Conservation (phyloP, 2,329 filamentous ascomycete species). For the Venturia carpophila region DNA sequence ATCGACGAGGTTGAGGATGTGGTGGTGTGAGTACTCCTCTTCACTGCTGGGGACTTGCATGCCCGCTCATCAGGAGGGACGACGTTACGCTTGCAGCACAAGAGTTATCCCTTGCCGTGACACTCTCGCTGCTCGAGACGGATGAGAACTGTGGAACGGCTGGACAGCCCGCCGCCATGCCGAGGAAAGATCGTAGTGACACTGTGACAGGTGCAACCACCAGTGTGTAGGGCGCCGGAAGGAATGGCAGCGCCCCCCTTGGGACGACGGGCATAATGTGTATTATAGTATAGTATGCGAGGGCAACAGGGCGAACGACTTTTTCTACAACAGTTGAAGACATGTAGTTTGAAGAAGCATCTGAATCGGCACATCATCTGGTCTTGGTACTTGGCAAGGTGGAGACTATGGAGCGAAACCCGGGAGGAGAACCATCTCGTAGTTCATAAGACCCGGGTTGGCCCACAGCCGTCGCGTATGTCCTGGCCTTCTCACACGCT, state of each 20-base stretch:
- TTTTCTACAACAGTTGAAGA: not conserved
- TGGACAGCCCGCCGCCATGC: not conserved
- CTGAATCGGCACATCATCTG: not conserved
- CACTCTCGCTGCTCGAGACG: not conserved
- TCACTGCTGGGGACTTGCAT: not conserved
- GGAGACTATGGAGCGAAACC: not conserved
- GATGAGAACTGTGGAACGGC: not conserved
- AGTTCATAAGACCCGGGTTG: not conserved
- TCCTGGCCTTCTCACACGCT: too few species aligned
- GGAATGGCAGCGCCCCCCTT: not conserved
- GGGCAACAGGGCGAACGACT: not conserved
- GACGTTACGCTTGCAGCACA: not conserved
- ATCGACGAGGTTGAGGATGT: not conserved
- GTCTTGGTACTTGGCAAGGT: slow-evolving; percentile 12
- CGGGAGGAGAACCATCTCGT: not conserved
- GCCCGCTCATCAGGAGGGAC: not conserved
- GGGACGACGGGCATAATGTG: not conserved
- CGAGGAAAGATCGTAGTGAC: not conserved
- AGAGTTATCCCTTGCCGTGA: not conserved
- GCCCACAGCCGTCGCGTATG: not conserved
- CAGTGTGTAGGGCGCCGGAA: not conserved
- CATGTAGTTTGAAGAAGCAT: slow-evolving; percentile 4
- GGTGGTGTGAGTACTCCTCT: not conserved
- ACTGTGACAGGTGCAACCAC: not conserved
- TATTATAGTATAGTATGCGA: not conserved